Conservation (phyloP, 176 grass and related monocot species). For the Lolium rigidum region DNA sequence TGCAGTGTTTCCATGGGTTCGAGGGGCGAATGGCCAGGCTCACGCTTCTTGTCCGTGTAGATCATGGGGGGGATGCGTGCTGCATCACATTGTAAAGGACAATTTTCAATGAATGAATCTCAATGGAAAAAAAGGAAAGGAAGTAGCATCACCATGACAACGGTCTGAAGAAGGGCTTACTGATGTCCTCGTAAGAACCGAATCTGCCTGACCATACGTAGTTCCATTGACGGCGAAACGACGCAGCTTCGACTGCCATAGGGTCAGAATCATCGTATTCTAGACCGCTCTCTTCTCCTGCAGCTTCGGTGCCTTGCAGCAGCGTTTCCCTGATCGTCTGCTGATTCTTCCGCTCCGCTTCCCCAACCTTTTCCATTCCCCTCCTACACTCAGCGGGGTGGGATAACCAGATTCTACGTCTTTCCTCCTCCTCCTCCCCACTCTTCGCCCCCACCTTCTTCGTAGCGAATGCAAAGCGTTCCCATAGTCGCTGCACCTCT, state of each 20-base stretch:
- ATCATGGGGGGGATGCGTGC: background rate
- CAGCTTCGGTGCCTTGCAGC: too few species aligned
- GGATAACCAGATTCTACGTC: too few species aligned
- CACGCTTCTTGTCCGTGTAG: background rate
- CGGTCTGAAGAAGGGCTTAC: background rate
- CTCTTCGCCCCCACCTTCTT: too few species aligned
- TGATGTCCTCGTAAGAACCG: background rate
- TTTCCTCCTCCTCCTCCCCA: background rate
- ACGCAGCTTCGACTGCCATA: background rate
- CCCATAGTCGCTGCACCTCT: too few species aligned
- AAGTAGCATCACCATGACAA: background rate
- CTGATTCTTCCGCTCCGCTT: too few species aligned
- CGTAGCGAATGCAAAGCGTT: too few species aligned
- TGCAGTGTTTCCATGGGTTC: background rate
- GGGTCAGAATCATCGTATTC: background rate
- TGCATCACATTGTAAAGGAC: background rate
- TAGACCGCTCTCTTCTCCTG: background rate
- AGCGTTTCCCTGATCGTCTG: too few species aligned
- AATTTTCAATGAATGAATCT: background rate
- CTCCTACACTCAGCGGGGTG: too few species aligned
- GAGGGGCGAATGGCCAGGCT: background rate
- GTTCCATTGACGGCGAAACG: background rate
- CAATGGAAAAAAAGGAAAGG: background rate
- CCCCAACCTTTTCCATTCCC: too few species aligned
- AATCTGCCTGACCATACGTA: background rate